Percentiles rank a stretch among this genome's conserved stretches.
phyloP scores from a whole-genome alignment of 805 yeast species.

The Starmera dryadoides region DNA sequence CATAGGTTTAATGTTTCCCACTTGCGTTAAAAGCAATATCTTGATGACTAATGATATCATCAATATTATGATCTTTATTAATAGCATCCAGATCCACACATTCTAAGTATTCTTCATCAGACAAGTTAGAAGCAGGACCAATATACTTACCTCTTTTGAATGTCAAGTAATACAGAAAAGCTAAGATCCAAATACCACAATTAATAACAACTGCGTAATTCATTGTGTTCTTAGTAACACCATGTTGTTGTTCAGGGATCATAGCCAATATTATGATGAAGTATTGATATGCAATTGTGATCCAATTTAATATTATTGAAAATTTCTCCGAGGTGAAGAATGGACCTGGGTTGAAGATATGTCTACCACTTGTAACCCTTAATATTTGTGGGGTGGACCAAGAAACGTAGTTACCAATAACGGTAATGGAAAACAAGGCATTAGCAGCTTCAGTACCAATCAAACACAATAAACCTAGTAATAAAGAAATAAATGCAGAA shows the following conservation, averaged over 20 bases:
- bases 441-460: constrained; percentile 32
- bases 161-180: constrained; percentile 39
- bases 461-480: constrained; percentile 30
- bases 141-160: constrained; percentile 45
- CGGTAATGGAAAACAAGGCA: constrained; percentile 32
- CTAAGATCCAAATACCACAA: constrained; percentile 48
- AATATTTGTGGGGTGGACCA: constrained; percentile 29
- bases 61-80: neutral
- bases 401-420: constrained; percentile 33
- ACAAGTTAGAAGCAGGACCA: constrained; percentile 37
- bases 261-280: constrained; percentile 48
- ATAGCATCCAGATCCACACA: neutral
- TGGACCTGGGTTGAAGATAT: constrained; percentile 53
- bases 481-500: constrained; percentile 27
- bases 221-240: constrained; percentile 36
- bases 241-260: constrained; percentile 43
- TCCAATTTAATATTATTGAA: constrained; percentile 37
- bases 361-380: constrained; percentile 35
- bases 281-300: constrained; percentile 39
- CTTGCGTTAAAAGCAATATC: too few relatives aligned
- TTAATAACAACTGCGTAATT: constrained; percentile 61
- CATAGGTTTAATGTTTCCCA: too few relatives aligned
- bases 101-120: constrained; percentile 11
- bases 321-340: constrained; percentile 47
- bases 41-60: neutral